Base-by-base conservation (phyloP, 768 basidiomycete genomes). In the Lactarius deliciosus region DNA sequence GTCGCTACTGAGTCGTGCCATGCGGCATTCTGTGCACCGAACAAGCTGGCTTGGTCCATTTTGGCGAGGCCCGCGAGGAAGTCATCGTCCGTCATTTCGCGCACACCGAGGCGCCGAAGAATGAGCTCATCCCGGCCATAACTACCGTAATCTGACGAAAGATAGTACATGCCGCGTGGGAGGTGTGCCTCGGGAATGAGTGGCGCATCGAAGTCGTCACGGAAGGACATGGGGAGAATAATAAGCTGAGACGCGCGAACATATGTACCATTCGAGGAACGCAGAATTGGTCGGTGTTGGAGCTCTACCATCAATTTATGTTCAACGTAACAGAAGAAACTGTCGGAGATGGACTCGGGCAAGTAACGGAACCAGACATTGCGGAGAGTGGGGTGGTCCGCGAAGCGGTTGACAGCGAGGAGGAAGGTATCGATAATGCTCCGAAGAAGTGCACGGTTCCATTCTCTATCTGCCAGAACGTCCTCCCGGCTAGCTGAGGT, bases 401-500 rank as follows among this genome's bases (percentile, higher is more conserved):
- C 20, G 47, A 76, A 74, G 15, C 59, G 59, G 1, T 62, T 28
- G n/a, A 76, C 55, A 41, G 75, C 75, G 2, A 64, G 32, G 5
- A 72, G 41, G 58, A 76, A 74, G 4, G 71, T 64, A 3, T 68
- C 64, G 6, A 69, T 40, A 32, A 76, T 64, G 32, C 67, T 66
- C 16, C 65, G 56, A 20, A 70, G 73, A 53, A 76, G 63, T 20
- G 55, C 43, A 1, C 43, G 30, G 50, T 76, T 76, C 75, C 75
- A 76, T 18, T 25, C n/a, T 13, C 54, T 65, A 38, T 73, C 64
- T 22, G 61, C 55, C 7, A 74, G 65, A 36, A 76, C 66, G 41
- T 73, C 75, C 55, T 76, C 75, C 40, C 75, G 60, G 61, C 70
- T 75, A 20, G 75, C 68, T 1, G 72, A 65, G 18, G 75, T 74